Percentiles rank a stretch among this genome's conserved stretches.
These are phyloP conservation scores for Yamadazyma jaroonii DNA, from an alignment of 1,139 yeast genomes.

Conservation along the genomic window DNA sequence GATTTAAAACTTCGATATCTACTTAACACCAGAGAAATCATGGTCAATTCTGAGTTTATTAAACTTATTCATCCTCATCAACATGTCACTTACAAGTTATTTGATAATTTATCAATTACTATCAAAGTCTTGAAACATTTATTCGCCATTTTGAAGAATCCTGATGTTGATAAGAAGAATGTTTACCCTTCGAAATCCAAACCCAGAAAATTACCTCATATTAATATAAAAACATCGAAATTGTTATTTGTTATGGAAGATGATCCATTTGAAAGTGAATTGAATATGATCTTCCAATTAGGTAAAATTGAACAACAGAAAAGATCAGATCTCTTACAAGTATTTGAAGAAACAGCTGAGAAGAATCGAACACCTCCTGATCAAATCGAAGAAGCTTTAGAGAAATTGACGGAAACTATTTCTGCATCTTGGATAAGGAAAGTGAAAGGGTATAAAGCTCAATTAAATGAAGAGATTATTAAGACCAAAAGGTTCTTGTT, in stretches of 20 bases:
- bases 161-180: conserved; percentile 18
- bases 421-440: conserved; percentile 48
- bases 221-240: conserved; percentile 47
- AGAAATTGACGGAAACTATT: conserved; percentile 17
- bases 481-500: conserved; percentile 51
- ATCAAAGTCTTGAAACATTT: conserved; percentile 57
- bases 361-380: conserved; percentile 5
- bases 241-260: conserved; percentile 61
- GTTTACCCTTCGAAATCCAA: conserved; percentile 35
- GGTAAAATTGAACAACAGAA: conserved; percentile 71
- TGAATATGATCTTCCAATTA: conserved; percentile 72
- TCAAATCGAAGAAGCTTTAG: conserved; percentile 11
- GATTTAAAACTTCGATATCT: conserved; percentile 20
- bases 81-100: conserved; percentile 56
- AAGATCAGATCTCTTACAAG: conserved; percentile 54
- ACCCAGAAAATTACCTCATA: conserved; percentile 51
- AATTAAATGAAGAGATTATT: conserved; percentile 44
- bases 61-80: conserved; percentile 46
- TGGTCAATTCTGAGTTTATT: conserved; percentile 18
- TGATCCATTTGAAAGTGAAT: conserved; percentile 83
- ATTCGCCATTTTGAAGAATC: conserved; percentile 39
- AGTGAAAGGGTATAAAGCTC: conserved; percentile 43
- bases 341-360: conserved; percentile 43
- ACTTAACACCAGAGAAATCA: conserved; percentile 17
- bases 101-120: conserved; percentile 59